phyloP scores from a whole-genome alignment of 805 yeast genomes.

The Schwanniomyces vanrijiae region DNA sequence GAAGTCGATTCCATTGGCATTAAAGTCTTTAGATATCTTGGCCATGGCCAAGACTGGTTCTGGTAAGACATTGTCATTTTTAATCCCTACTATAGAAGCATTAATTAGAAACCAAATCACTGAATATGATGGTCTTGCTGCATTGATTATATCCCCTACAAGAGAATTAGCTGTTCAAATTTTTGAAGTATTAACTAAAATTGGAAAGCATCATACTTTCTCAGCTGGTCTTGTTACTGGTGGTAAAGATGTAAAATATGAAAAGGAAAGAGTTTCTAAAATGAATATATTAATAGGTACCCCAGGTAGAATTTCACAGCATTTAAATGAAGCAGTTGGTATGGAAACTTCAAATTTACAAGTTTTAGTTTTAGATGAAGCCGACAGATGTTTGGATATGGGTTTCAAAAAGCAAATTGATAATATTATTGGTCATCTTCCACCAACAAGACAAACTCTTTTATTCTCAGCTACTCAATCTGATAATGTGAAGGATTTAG shows the following conservation, averaged over 20 bases:
- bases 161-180: conserved; percentile 90
- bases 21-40: conserved; percentile 76
- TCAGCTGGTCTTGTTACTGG: conserved; percentile 93
- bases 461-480: conserved; percentile 90
- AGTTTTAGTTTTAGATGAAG: conserved; percentile 83
- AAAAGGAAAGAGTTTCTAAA: conserved; percentile 72
- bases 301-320: conserved; percentile 89
- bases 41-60: conserved; percentile 92
- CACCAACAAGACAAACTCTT: conserved; percentile 79
- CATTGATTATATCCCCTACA: conserved; percentile 86
- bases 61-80: conserved; percentile 86
- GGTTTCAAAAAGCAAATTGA: conserved; percentile 85
- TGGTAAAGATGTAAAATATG: conserved; percentile 84
- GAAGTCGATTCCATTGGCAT: conserved; percentile 69
- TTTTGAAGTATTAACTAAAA: conserved; percentile 80
- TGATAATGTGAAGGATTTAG: conserved; percentile 77
- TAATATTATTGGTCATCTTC: conserved; percentile 73
- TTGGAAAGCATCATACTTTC: conserved; percentile 72
- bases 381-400: conserved; percentile 91
- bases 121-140: conserved; percentile 85
- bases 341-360: conserved; percentile 75
- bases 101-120: conserved; percentile 72
- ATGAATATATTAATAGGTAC: conserved; percentile 87
- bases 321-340: conserved; percentile 85
- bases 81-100: conserved; percentile 76